Evolutionary conservation across 2,329 filamentous ascomycete genomes (phyloP).

Genomic region (Apiospora marii): DNA sequence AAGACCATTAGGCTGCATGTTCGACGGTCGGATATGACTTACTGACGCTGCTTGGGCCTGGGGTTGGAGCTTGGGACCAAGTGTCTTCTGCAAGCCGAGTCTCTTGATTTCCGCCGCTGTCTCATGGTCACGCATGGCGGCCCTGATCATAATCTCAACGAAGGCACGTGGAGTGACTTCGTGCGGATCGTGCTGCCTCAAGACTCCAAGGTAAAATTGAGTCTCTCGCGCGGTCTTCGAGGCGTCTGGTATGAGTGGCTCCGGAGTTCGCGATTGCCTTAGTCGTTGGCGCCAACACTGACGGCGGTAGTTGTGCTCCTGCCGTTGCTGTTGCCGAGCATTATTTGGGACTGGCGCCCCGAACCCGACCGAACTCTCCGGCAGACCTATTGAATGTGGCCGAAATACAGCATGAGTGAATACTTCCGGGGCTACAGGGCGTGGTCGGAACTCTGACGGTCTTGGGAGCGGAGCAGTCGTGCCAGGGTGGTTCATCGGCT

Average conservation of each 20-base stretch:
- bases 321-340: neutral
- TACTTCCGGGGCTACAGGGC: neutral
- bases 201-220: neutral
- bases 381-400: neutral
- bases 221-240: neutral
- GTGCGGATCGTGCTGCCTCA: neutral
- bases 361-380: neutral
- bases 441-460: too few species aligned
- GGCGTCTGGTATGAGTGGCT: too few species aligned
- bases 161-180: slow-evolving; percentile 31
- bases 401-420: neutral
- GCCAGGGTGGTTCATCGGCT: too few species aligned
- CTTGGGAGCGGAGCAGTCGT: too few species aligned
- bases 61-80: neutral
- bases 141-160: slow-evolving; percentile 33
- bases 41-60: neutral
- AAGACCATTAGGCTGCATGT: neutral
- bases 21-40: neutral
- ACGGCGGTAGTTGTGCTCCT: too few species aligned
- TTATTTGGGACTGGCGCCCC: neutral
- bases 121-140: slow-evolving; percentile 32
- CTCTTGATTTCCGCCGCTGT: slow-evolving; percentile 28
- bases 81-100: slow-evolving; percentile 26
- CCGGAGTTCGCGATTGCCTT: too few species aligned
- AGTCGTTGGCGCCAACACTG: neutral